Base-by-base conservation (phyloP, 345 rosid genomes). In the Pelargonium nanum region DNA sequence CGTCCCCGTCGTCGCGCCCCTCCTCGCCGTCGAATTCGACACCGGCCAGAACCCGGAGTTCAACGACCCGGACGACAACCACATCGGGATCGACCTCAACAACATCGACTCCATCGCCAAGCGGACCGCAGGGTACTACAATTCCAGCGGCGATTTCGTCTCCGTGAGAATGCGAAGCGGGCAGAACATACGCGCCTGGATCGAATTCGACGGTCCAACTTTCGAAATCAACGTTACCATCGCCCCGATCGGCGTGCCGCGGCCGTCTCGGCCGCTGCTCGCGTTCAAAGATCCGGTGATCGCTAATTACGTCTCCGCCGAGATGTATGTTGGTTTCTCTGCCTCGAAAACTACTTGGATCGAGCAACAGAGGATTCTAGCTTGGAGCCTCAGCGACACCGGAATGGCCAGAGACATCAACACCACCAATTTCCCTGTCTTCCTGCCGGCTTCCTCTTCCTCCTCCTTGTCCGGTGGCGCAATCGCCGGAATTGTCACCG, bases 321-420 rank as follows among this genome's bases (percentile, higher is more conserved):
- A 87, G 50, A 85, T 87, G 95, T 90, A 23, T 34, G 91, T 78
- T 15, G 95, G 95, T 16, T 90, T 90, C 71, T 87, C 97, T 0
- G 86, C 95, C 15, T 87, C 97, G 0, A 87, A 79, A 60, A 80
- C 86, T 2, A 74, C 1, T 24, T 90, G 89, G 95, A 68, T 77
- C 32, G 97, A 90, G 73, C 74, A 84, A 21, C 79, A 69, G 65
- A 77, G 95, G 67, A 60, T 90, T 64, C 73, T 90, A 6, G 95
- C 97, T 64, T 90, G 97, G 97, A 87, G 95, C 63, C 82, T 84
- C 57, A 90, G 89, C 40, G 95, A 85, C 32, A 72, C 85, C 0
- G 96, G 93, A 24, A 59, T 28, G 59, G 79, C 77, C 0, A 74
- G 77, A 19, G 89, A 78, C 13, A 84, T 91, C 44, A 91, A 91